These are phyloP conservation scores for Salvia hispanica DNA, from an alignment of 257 asterid genomes.

Conservation along the genomic window DNA sequence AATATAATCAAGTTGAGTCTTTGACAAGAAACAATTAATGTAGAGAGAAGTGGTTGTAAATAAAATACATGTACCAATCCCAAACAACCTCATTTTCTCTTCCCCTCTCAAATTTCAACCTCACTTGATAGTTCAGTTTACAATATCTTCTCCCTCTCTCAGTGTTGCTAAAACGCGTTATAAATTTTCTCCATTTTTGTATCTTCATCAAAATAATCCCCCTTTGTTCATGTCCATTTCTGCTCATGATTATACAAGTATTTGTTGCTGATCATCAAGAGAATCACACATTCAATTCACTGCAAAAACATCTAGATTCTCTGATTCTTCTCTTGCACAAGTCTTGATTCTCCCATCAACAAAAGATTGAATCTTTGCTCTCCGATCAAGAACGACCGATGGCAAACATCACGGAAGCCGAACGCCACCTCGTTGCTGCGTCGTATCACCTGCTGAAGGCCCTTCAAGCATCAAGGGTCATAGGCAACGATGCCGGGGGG, in stretches of 20 bases:
- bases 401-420: slow-evolving; percentile 34
- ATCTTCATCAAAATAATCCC: slow-evolving; percentile 5
- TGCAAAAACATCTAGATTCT: neutral
- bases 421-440: slow-evolving; percentile 57
- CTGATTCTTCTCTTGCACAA: slow-evolving; percentile 4
- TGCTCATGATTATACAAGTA: neutral
- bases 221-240: neutral
- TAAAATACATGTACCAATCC: slow-evolving; percentile 12
- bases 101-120: no score
- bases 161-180: neutral
- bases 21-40: no score
- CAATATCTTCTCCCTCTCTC: neutral
- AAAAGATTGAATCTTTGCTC: neutral
- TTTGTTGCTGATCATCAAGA: neutral
- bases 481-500: slow-evolving; percentile 35
- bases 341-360: neutral
- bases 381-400: neutral
- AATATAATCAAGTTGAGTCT: neutral
- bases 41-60: slow-evolving; percentile 7
- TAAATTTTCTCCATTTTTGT: neutral
- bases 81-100: no score
- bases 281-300: neutral
- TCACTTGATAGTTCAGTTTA: neutral
- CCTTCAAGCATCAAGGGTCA: slow-evolving; percentile 39
- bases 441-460: slow-evolving; percentile 62